Percentiles rank a stretch among this genome's conserved stretches.
Evolutionary conservation across 2,329 filamentous ascomycete genomes (phyloP).

Genomic region (Neopestalotiopsis sp.): DNA sequence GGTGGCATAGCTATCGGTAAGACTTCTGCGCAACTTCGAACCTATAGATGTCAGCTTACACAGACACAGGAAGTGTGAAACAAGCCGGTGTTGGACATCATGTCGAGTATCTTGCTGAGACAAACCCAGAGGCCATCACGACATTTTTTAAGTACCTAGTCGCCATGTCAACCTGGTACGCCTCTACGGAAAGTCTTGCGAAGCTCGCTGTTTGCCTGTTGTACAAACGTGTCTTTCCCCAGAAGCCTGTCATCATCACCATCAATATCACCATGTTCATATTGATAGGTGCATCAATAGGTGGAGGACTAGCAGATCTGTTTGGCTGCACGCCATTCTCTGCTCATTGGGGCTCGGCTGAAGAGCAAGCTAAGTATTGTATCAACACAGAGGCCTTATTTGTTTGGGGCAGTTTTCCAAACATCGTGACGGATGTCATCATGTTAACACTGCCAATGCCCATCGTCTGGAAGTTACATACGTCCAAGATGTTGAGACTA

Average conservation of each 20-base stretch:
- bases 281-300: slow-evolving; percentile 20
- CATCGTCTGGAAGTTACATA: slow-evolving; percentile 36
- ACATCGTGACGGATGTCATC: slow-evolving; percentile 42
- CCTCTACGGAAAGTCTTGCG: slow-evolving; percentile 21
- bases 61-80: slow-evolving; percentile 18
- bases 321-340: slow-evolving; percentile 24
- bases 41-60: background rate
- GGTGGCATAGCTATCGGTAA: slow-evolving; percentile 23
- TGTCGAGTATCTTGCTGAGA: slow-evolving; percentile 22
- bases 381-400: slow-evolving; percentile 34
- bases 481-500: slow-evolving; percentile 18
- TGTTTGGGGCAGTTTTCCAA: slow-evolving; percentile 39
- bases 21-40: background rate
- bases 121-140: slow-evolving; percentile 20
- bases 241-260: slow-evolving; percentile 18
- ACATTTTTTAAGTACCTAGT: slow-evolving; percentile 28
- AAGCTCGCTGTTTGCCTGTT: slow-evolving; percentile 29
- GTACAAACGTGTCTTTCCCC: slow-evolving; percentile 27
- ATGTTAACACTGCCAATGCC: slow-evolving; percentile 41
- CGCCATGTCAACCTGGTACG: slow-evolving; percentile 28
- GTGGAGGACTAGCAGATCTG: slow-evolving; percentile 13
- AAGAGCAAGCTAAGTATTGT: slow-evolving; percentile 25
- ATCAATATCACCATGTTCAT: slow-evolving; percentile 20
- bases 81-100: slow-evolving; percentile 24
- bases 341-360: slow-evolving; percentile 25